Percentiles rank a stretch among this genome's conserved stretches.
phyloP scores from a whole-genome alignment of 2,329 filamentous ascomycete species.

The Sporothrix schenckii region DNA sequence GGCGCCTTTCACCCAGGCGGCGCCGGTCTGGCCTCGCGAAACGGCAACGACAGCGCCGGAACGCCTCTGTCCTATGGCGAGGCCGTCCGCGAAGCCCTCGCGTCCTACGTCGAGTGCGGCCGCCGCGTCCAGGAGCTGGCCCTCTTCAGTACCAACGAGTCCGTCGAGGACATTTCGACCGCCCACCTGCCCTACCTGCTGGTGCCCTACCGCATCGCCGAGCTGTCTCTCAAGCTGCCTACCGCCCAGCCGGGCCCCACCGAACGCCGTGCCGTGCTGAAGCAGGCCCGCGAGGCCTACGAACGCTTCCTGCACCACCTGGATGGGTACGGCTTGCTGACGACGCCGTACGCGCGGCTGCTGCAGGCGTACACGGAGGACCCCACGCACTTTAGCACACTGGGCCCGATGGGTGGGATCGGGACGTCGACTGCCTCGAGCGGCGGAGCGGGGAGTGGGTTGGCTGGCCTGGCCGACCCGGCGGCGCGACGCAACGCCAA shows the following conservation, averaged over 20 bases:
- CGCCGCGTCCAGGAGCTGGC: constrained; percentile 69
- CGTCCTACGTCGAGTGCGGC: constrained; percentile 73
- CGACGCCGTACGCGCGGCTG: constrained; percentile 64
- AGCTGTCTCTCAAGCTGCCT: constrained; percentile 71
- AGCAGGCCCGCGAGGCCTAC: constrained; percentile 68
- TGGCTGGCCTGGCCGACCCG: constrained; percentile 49
- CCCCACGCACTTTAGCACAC: constrained; percentile 71
- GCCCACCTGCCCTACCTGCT: constrained; percentile 84
- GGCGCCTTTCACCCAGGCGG: constrained; percentile 49
- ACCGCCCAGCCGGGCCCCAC: constrained; percentile 41
- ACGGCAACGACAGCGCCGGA: constrained; percentile 41
- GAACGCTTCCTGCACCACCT: constrained; percentile 76
- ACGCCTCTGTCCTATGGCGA: constrained; percentile 70
- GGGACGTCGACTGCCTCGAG: constrained; percentile 6
- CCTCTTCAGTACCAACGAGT: constrained; percentile 90
- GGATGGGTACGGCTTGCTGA: constrained; percentile 77
- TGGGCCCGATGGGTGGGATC: constrained; percentile 50
- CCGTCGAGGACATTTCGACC: constrained; percentile 81
- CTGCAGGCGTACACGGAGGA: constrained; percentile 74
- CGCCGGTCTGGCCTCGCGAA: constrained; percentile 36
- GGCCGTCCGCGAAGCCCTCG: constrained; percentile 67
- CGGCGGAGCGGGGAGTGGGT: constrained; percentile 34
- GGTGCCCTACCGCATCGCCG: constrained; percentile 75
- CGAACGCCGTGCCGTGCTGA: constrained; percentile 66
- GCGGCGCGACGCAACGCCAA: constrained; percentile 77